Base-by-base conservation (phyloP, 1,139 yeast species). In the Blastobotrys malaysiensis region DNA sequence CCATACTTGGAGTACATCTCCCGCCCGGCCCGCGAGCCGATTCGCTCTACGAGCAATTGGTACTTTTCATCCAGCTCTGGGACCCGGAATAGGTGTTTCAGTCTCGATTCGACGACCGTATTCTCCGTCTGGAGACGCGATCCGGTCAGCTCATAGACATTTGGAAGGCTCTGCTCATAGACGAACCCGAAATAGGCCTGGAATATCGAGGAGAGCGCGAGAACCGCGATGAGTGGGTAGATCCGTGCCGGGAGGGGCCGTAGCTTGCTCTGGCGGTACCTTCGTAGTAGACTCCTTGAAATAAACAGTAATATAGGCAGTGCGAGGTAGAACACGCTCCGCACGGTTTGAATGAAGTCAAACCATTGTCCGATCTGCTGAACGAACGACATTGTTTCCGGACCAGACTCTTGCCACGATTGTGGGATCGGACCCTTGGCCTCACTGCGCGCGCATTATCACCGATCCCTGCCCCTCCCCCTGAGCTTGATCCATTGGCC, bases 1-100 rank as follows among this genome's bases (percentile, higher is more conserved):
- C 69, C 69, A 52, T 60, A 62, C 2, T 61, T 51, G 2, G 66
- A 56, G 49, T 63, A 65, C 20, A 63, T 54, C 5, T 55, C 55
- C 9, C 66, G 48, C 19, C 64, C 66, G 16, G 54, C 53, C 18
- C 57, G 56, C 1, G 65, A 52, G 7, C 52, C 53, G 45, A 64
- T 52, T 21, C 63, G 57, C 11, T 53, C 45, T 18, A 61, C 50
- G n/a, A 65, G 56, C 20, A 60, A 54, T 21, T 58, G 56, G 31
- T 57, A 54, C 11, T 50, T 45, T n/a, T 45, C 52, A 16, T 47
- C 49, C 16, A 46, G 31, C 22, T 48, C 55, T 0, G 54, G 54
- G 7, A 54, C 43, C 1, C 49, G 53, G 13, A 45, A 51, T 13
- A 59, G 48, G 21, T 54, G 52, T 16, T 49, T 51, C 48, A 61